Base-by-base conservation (phyloP, 208 protist species). In the Trypanosoma platydactyli region DNA sequence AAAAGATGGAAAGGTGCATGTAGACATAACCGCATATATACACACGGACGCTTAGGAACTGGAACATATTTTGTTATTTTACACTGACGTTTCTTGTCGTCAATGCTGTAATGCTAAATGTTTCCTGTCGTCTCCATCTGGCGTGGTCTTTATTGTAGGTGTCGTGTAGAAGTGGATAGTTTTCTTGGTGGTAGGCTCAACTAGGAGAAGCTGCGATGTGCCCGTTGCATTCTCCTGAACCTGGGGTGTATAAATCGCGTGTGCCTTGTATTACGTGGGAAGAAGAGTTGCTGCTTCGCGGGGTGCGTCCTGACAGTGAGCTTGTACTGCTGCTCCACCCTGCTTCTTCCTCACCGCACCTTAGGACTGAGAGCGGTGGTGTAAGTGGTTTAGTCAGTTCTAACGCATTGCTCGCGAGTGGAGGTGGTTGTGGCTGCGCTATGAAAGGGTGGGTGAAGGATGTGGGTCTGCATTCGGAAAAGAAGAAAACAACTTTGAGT, bases 241-340 rank as follows among this genome's bases (percentile, higher is more conserved):
- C 35, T 46, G 41, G n/a, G 58, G 59, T 9, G 5, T 16, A 11
- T 20, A 50, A 30, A 33, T 7, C 44, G n/a, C 44, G 38, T 11
- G 55, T 53, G n/a, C 46, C 52, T 18, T 63, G 24, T 24, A 60
- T 88, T 3, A 83, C 79, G 5, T 61, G 65, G 42, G 81, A 88
- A 25, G 85, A 91, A 11, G 53, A 62, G 7, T 38, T 91, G 25
- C 66, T 91, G 25, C 73, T 91, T 25, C 77, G 81, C 38, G 85
- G 85, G 20, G 70, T 87, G 40, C 56, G 75, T 5, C 80, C 79
- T 0, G 84, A 79, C 70, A 52, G 84, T 77, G 30, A 72, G 64
- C 38, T 87, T 65, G 79, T 81, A 65, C 27, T 69, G 22, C 35
- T 80, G 69, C 24, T 76, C 77, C 57, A 73, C 44, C 16, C 50